Evolutionary conservation across 2,329 filamentous ascomycete genomes (phyloP), one percentile per base, ranked within the genome.

Genomic region (Colletotrichum orchidophilum): DNA sequence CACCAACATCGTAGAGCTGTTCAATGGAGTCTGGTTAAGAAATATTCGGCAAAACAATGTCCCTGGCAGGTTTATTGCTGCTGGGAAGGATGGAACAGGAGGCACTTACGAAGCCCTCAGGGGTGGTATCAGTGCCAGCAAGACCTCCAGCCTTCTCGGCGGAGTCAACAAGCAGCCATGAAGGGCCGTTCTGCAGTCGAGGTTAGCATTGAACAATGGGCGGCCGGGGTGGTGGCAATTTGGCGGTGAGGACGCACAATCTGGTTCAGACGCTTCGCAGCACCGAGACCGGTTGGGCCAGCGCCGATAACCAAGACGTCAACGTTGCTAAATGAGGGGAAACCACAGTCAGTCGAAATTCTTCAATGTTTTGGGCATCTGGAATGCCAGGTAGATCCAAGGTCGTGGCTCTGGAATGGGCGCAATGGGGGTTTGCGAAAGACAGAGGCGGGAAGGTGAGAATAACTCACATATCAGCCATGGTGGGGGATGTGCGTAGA

Each of bases 241-340:
- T 78, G 77, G 79, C 78, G 78, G 79, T 78, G 77, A 80, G 75
- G 52, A 81, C 92, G 77, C 88, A 98, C 96, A 80, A 98, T 92
- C 85, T 99, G 96, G 85, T 98, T 93, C 76, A 99, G 90, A 82
- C 96, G 94, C 89, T 99, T 99, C 78, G 96, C 96, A 82, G 96
- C 96, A 88, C 96, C 96, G 77, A 98, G 91, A 85, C 96, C 96
- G 80, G 96, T 98, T 78, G 96, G 96, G 81, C 96, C 96, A 85
- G 96, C 96, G 81, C 96, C 96, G 87, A 98, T 98, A 84, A 99
- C 92, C 81, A 99, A 94, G 77, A 99, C 93, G 85, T 99, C 96
- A 82, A 98, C 94, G 80, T 94, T 92, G 83, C 95, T 97, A 83
- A 46, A 46, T 46, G 39, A 46, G 15, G 70, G 26, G 52, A 26